Evolutionary conservation across 768 basidiomycete species (phyloP).

Genomic region (Podaxis carcinomalis): DNA sequence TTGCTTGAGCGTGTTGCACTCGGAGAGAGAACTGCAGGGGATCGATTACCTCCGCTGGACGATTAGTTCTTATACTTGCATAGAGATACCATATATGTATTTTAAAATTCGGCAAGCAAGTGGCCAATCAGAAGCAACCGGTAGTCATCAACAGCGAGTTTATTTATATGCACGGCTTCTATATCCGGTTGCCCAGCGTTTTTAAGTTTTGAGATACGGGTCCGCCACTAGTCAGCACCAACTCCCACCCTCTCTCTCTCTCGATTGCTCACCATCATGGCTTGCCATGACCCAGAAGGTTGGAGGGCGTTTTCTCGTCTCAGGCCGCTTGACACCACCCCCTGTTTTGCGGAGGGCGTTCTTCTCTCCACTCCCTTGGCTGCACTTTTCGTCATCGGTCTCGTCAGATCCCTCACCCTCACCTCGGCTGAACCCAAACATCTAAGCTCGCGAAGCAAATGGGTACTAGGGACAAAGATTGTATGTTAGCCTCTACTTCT

Average conservation of each 20-base stretch:
- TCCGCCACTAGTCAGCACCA: neutral
- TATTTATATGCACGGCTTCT: neutral
- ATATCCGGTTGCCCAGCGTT: neutral
- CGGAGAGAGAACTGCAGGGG: conserved; percentile 57
- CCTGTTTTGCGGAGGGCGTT: conserved; percentile 77
- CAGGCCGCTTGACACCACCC: conserved; percentile 72
- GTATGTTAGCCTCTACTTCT: conserved; percentile 37
- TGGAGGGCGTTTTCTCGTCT: conserved; percentile 56
- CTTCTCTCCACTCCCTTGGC: conserved; percentile 52
- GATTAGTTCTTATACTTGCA: conserved; percentile 29
- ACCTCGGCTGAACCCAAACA: conserved; percentile 20
- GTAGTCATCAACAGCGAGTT: neutral
- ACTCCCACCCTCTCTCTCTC: neutral
- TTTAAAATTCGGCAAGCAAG: neutral
- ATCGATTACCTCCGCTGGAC: conserved; percentile 63
- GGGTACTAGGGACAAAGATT: conserved; percentile 57
- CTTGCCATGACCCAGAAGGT: conserved; percentile 57
- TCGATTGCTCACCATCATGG: conserved; percentile 27
- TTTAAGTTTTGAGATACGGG: neutral
- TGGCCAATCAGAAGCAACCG: neutral
- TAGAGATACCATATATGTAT: neutral
- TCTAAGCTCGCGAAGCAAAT: conserved; percentile 42
- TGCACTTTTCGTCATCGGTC: conserved; percentile 36
- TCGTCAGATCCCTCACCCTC: conserved; percentile 31
- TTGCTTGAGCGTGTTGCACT: conserved; percentile 75